These are phyloP conservation scores for Dictyostelium brefeldianum DNA, from an alignment of 78 protist genomes.

Conservation along the genomic window DNA sequence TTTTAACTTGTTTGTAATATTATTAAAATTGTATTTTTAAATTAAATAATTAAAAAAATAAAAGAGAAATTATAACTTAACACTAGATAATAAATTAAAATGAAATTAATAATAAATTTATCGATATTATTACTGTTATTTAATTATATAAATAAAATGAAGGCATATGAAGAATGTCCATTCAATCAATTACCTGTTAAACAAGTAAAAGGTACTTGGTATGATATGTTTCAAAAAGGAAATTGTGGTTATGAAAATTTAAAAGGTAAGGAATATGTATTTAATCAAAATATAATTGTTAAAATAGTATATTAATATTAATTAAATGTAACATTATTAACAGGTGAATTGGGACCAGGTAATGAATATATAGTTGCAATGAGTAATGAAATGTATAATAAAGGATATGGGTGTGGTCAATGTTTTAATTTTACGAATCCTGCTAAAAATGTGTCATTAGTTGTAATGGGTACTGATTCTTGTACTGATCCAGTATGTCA, in stretches of 20 bases:
- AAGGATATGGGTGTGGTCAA: conserved; percentile 22
- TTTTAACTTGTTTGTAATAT: no score
- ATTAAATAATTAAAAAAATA: no score
- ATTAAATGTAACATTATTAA: no score
- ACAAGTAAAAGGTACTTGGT: neutral
- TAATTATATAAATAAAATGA: neutral
- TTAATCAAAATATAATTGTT: no score
- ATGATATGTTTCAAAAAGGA: neutral
- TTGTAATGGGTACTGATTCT: conserved; percentile 22
- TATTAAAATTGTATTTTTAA: no score
- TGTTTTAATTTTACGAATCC: conserved; percentile 29
- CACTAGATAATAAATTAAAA: neutral
- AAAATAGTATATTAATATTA: no score
- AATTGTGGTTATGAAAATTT: conserved; percentile 7
- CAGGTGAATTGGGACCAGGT: neutral
- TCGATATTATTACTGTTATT: neutral
- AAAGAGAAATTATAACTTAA: neutral
- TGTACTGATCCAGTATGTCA: conserved; percentile 17
- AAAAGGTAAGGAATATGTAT: no score
- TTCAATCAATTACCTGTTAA: neutral
- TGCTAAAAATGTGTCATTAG: neutral
- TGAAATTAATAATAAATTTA: neutral
- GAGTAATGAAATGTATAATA: neutral
- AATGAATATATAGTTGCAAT: neutral
- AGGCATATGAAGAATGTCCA: neutral